Evolutionary conservation across 257 asterid species (phyloP), one percentile per base, ranked within the genome.

Genomic region (Coffea canephora): DNA sequence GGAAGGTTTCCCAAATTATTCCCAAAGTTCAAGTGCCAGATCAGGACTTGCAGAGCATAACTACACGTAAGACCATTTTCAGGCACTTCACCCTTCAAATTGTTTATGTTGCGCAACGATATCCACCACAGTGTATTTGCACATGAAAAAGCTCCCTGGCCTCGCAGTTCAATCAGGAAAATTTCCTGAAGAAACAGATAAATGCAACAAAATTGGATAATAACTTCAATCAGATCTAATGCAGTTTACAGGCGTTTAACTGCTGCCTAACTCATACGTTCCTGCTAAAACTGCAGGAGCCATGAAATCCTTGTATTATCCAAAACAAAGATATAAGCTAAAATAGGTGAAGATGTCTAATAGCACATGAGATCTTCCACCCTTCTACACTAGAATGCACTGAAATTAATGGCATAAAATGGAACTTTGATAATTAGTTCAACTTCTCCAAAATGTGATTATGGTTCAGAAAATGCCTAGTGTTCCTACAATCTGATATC

Each of bases 401-500:
- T 49, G 21, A 43, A 65, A 73, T 69, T 71, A 54, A 52, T 62
- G 25, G 25, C 27, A 67, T 31, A 31, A 61, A 80, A 74, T 36
- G 76, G 79, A 54, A 67, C 45, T 69, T 68, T 45, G 69, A 31
- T 71, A 55, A 54, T 50, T 74, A 75, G 71, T 67, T 80, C 76
- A 68, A 64, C 69, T 49, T 73, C 67, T 64, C 73, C 25, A 23
- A 62, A 73, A 73, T 77, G 75, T 75, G 12, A 80, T 57, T 61
- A 12, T 65, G 55, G 19, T 62, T 81, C 64, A 65, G 67, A 71
- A 81, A 77, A 70, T 71, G 72, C 62, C 49, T 71, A 49, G 48
- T 81, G 55, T 62, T 71, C 78, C 84, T 81, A 81, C 65, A 54
- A 39, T 41, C 18, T 46, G 39, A 34, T 69, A 76, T 46, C 16